Conservation (phyloP, 2,329 filamentous ascomycete genomes). For the Biscogniauxia mediterranea region DNA sequence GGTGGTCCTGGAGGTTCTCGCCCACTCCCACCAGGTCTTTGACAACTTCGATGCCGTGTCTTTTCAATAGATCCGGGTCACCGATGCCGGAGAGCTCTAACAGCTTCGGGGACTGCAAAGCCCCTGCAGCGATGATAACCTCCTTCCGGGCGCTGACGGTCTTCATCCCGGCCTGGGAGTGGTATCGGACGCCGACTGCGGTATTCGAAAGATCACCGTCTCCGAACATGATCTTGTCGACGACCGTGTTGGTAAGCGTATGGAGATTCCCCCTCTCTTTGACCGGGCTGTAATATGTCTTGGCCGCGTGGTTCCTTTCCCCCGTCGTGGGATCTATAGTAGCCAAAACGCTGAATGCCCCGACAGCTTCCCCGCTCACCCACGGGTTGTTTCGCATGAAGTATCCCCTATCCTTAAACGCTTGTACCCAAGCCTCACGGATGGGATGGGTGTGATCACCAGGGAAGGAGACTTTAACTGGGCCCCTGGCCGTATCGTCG, state of each 20-base stretch:
- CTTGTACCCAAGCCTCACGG: slow-evolving; percentile 7
- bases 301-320: slow-evolving; percentile 3
- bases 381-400: slow-evolving; percentile 11
- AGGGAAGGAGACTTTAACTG: slow-evolving; percentile 10
- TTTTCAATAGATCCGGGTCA: slow-evolving; percentile 39
- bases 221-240: slow-evolving; percentile 5
- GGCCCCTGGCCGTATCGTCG: slow-evolving; percentile 2
- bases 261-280: slow-evolving; percentile 5
- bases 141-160: slow-evolving; percentile 34
- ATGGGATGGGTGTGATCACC: slow-evolving; percentile 5
- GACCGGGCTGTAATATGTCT: slow-evolving; percentile 2
- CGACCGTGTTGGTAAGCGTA: slow-evolving; percentile 1
- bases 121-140: slow-evolving; percentile 58
- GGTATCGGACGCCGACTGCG: slow-evolving; percentile 3
- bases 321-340: background rate
- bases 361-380: slow-evolving; percentile 6
- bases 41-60: slow-evolving; percentile 40
- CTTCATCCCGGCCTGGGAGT: background rate
- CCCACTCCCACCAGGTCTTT: slow-evolving; percentile 46
- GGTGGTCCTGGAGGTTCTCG: slow-evolving; percentile 49
- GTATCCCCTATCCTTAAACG: slow-evolving; percentile 7
- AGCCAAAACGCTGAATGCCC: slow-evolving; percentile 11
- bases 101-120: slow-evolving; percentile 54
- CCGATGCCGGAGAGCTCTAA: slow-evolving; percentile 62
- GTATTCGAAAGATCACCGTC: background rate